Percentiles rank a stretch among this genome's conserved stretches.
phyloP scores from a whole-genome alignment of 2,329 filamentous ascomycete genomes.

The Didymella exigua region DNA sequence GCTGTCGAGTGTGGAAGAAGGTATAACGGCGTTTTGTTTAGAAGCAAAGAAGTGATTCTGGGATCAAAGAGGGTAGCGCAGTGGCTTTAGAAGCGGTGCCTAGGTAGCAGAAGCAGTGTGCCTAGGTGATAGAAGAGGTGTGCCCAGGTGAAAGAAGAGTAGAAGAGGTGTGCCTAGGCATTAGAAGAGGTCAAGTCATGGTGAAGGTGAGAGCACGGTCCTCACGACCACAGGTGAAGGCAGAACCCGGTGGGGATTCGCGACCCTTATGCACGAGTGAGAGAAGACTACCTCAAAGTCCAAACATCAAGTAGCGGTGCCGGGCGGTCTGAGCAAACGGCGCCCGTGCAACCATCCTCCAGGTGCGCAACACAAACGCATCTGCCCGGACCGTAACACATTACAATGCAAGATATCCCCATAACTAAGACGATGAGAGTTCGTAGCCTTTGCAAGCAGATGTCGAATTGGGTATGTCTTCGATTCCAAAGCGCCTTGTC shows the following conservation, averaged over 20 bases:
- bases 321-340: neutral
- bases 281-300: neutral
- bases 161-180: neutral
- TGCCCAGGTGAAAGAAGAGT: neutral
- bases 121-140: too few species aligned
- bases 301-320: neutral
- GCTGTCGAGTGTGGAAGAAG: neutral
- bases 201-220: slow-evolving; percentile 9
- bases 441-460: neutral
- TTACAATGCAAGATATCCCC: neutral
- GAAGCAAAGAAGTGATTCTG: neutral
- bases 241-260: neutral
- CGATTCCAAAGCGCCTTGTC: slow-evolving; percentile 20
- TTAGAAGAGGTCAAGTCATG: neutral
- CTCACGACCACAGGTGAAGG: slow-evolving; percentile 2
- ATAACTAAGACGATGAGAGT: neutral
- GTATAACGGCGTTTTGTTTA: neutral
- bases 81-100: too few species aligned
- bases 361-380: neutral
- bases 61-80: too few species aligned
- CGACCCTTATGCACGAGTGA: neutral
- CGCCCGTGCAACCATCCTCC: neutral
- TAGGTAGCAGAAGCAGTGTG: too few species aligned
- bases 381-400: neutral
- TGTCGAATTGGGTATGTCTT: slow-evolving; percentile 5